Base-by-base conservation (phyloP, 1,284 basidiomycete species). In the Coniophora puteana region DNA sequence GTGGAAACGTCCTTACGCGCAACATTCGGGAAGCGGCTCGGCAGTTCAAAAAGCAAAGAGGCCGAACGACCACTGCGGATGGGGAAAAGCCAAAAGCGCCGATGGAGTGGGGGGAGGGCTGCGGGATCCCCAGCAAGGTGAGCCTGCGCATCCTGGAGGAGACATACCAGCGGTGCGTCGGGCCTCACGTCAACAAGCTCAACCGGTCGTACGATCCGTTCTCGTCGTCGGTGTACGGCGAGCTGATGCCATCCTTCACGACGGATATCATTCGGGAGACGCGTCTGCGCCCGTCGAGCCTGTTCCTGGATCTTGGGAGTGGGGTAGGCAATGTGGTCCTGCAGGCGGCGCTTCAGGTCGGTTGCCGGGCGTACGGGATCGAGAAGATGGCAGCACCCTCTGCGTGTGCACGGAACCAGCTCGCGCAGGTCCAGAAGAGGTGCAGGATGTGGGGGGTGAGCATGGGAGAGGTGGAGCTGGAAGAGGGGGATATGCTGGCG, bases 291-390 rank as follows among this genome's bases (percentile, higher is more conserved):
- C 69, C 79, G 39, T 66, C 75, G 41, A 78, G 76, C 27, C 67
- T 88, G 12, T 80, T 89, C 53, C 56, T 89, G 38, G 86, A 89
- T 55, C 71, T 89, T n/a, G 86, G 86, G 10, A 82, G 78, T 4
- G 86, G 86, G 1, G 86, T 89, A 7, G 86, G 81, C 5, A 88
- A 89, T 52, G 81, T 88, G n/a, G 74, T 83, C 12, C 63, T 83
- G 5, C 86, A 89, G 51, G 83, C 81, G 5, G 79, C 79, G 40
- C 65, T 89, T 46, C 80, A 87, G 55, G 81, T 80, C 0, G 86
- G 86, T 0, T 89, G 86, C 58, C 71, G 54, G 44, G 78, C 81
- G 48, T 88, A 78, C 53, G 86, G 86, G 3, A 73, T 89, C 35
- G 85, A 89, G 60, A 55, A 77, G 13, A 73, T 80, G 68, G 68